Conservation (phyloP, 306 rosid genomes). For the Cucumis hystrix region DNA sequence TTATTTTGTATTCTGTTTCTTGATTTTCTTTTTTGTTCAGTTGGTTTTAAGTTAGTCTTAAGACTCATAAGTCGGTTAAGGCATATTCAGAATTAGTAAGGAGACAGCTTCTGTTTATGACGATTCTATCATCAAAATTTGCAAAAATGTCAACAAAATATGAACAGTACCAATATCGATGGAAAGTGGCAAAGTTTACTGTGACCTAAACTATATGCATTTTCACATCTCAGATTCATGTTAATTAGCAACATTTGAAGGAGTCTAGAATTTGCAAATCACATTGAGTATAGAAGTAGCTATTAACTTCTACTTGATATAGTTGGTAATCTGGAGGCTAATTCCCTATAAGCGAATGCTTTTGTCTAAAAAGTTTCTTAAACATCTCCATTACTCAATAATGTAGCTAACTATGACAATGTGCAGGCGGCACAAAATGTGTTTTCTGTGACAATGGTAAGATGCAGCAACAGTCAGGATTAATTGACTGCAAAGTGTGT, state of each 20-base stretch:
- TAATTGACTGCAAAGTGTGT: slow-evolving; percentile 80
- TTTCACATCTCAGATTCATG: too few relatives aligned
- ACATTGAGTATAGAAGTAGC: neutral
- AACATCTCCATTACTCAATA: neutral
- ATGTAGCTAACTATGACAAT: neutral
- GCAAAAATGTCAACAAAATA: too few relatives aligned
- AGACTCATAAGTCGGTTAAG: neutral
- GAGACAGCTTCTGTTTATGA: too few relatives aligned
- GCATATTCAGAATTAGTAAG: too few relatives aligned
- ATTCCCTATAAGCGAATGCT: neutral
- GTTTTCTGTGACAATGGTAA: slow-evolving; percentile 75
- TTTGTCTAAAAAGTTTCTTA: neutral
- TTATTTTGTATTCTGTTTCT: neutral
- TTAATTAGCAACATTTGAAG: too few relatives aligned
- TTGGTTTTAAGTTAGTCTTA: neutral
- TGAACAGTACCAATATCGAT: too few relatives aligned
- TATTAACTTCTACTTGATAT: neutral
- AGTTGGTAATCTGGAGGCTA: neutral
- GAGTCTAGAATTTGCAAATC: neutral
- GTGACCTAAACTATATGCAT: too few relatives aligned
- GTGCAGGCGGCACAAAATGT: slow-evolving; percentile 87
- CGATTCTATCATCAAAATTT: too few relatives aligned
- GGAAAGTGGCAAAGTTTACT: too few relatives aligned
- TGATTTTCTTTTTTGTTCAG: neutral
- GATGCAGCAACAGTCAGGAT: slow-evolving; percentile 67